Conservation (phyloP, 2,329 filamentous ascomycete species). For the Sporothrix dimorphospora region DNA sequence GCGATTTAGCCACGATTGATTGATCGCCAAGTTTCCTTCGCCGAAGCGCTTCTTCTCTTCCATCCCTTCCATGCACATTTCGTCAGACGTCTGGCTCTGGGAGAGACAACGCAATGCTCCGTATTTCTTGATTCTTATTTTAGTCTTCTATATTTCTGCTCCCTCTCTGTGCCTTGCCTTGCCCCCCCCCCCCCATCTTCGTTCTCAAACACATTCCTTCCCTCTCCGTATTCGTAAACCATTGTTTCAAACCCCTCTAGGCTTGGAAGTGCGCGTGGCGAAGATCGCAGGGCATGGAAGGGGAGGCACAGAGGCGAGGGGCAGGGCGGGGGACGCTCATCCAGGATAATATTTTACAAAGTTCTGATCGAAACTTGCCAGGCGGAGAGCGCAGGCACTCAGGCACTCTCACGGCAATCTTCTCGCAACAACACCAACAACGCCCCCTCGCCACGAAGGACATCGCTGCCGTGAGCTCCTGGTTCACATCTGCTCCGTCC, state of each 20-base stretch:
- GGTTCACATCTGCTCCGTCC: background rate
- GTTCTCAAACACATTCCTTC: background rate
- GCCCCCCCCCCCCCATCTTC: background rate
- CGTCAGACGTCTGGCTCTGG: background rate
- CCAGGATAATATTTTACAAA: background rate
- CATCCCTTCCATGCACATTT: background rate
- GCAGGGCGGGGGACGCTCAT: background rate
- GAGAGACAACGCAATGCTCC: background rate
- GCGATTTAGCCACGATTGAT: slow-evolving; percentile 17
- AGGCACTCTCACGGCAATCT: background rate
- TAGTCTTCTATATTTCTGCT: background rate
- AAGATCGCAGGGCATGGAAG: background rate
- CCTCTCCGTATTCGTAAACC: background rate
- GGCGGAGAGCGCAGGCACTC: background rate
- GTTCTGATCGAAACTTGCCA: background rate
- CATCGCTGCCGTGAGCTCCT: background rate
- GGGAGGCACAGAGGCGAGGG: too few relatives aligned
- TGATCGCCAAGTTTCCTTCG: slow-evolving; percentile 8
- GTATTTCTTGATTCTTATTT: background rate
- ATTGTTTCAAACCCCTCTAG: slow-evolving; percentile 10
- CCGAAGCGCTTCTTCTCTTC: background rate
- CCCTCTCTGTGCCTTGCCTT: background rate
- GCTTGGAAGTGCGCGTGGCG: background rate
- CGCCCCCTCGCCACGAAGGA: too few relatives aligned
- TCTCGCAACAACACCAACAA: background rate